Base-by-base conservation (phyloP, 148 eudicot species). In the Rheum nobile region DNA sequence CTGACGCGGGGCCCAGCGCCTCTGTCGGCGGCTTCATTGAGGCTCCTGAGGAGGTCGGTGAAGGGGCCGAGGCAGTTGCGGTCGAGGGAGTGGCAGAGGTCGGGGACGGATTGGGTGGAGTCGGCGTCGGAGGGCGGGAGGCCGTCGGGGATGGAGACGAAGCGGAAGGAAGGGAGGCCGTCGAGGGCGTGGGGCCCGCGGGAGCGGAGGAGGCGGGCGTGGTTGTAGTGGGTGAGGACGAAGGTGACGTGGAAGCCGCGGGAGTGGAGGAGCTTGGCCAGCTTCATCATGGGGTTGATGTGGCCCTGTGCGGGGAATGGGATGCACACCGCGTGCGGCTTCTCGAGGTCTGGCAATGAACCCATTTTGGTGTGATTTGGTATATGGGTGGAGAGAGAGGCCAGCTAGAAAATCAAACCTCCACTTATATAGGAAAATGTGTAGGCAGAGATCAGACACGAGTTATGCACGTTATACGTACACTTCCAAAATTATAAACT, bases 131-230 rank as follows among this genome's bases (percentile, higher is more conserved):
- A 42, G 0, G 73, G 77, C 0, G 85, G 84, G 16, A 86, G 34
- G 14, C 89, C 85, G n/a, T 86, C 87, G 2, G 84, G 72, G 4
- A 86, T 75, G 31, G 85, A 41, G 54, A 71, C 79, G 6, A 82
- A 86, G 4, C 72, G 54, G 71, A 86, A 86, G 21, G 70, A 73
- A 65, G 70, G 70, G 70, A 65, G 70, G 41, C 70, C 70, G 38
- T 65, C 41, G n/a, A 80, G 47, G 59, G 47, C 5, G 5, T 77
- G 78, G 4, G 39, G 39, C 21, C 89, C 87, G 0, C 52, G 73
- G 67, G 87, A 52, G 14, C 74, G 48, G 74, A 79, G 73, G 29
- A 71, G 78, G 5, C 75, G 69, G 70, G 39, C 68, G 38, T 76
- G 80, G 38, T 32, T 48, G 67, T 47, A n/a, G 22, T 74, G 73